Conservation (phyloP, 331 rosid genomes). For the Rhamnella rubrinervis region DNA sequence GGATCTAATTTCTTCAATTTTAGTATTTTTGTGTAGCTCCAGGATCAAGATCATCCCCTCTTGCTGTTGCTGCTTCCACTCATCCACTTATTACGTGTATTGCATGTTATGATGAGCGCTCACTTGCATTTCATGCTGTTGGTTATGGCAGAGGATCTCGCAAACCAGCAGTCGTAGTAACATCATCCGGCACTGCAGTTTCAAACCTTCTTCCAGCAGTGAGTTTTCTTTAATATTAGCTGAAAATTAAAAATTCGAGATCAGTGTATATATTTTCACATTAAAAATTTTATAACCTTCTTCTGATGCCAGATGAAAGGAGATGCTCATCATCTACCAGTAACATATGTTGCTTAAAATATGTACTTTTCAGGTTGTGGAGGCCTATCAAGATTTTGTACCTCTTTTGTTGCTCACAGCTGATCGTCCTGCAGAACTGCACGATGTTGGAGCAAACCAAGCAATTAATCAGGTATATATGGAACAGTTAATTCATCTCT, state of each 20-base stretch:
- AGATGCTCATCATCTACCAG: too few species aligned
- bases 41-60: slow-evolving; percentile 98
- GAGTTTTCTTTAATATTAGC: slow-evolving; percentile 36
- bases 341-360: not conserved
- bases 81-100: slow-evolving; percentile 72
- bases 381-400: slow-evolving; percentile 91
- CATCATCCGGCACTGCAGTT: slow-evolving; percentile 98
- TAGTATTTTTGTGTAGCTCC: slow-evolving; percentile 98
- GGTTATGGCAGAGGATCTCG: slow-evolving; percentile 95
- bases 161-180: slow-evolving; percentile 85
- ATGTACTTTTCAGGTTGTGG: slow-evolving; percentile 68
- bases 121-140: slow-evolving; percentile 95
- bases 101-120: slow-evolving; percentile 88
- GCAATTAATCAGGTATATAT: slow-evolving; percentile 75
- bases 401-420: slow-evolving; percentile 93
- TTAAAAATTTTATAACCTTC: too few species aligned
- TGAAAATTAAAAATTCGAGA: not conserved
- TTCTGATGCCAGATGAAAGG: too few species aligned
- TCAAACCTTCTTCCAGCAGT: slow-evolving; percentile 98
- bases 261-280: not conserved
- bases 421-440: slow-evolving; percentile 93
- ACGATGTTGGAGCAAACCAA: slow-evolving; percentile 88
- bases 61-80: slow-evolving; percentile 93
- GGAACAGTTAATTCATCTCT: slow-evolving; percentile 1
- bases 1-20: slow-evolving; percentile 45